phyloP scores from a whole-genome alignment of 2,329 filamentous ascomycete genomes.

The Colletotrichum sansevieriae region DNA sequence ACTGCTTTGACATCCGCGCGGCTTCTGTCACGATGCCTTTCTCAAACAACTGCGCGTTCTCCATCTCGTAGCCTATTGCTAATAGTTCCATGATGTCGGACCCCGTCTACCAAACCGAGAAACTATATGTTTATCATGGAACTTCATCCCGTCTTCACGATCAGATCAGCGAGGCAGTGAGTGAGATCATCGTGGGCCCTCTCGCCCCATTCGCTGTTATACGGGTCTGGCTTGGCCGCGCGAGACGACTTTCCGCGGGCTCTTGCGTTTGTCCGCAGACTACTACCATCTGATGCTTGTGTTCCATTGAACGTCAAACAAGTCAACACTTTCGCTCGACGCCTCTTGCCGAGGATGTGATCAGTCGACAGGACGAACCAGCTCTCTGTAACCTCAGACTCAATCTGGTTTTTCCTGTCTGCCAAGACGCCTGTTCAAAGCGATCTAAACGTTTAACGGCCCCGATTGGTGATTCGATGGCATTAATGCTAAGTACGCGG shows the following conservation, averaged over 20 bases:
- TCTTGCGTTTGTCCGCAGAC: neutral
- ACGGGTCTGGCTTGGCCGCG: conserved; percentile 13
- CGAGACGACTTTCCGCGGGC: neutral
- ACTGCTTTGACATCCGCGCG: neutral
- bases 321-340: neutral
- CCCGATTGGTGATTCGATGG: neutral
- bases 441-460: conserved; percentile 5
- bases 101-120: conserved; percentile 1
- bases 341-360: neutral
- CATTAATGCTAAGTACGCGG: neutral
- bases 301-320: neutral
- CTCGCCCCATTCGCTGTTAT: conserved; percentile 23
- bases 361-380: conserved; percentile 23
- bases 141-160: conserved; percentile 16
- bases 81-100: neutral
- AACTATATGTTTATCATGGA: conserved; percentile 20
- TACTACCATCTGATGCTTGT: conserved; percentile 3
- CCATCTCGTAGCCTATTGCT: neutral
- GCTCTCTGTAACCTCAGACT: neutral
- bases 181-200: conserved; percentile 31
- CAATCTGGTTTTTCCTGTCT: neutral
- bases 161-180: conserved; percentile 6
- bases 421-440: conserved; percentile 10
- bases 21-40: neutral
- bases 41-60: conserved; percentile 23